These are phyloP conservation scores for Magnolia sinica DNA, from an alignment of 164 flowering plant genomes.

Conservation along the genomic window DNA sequence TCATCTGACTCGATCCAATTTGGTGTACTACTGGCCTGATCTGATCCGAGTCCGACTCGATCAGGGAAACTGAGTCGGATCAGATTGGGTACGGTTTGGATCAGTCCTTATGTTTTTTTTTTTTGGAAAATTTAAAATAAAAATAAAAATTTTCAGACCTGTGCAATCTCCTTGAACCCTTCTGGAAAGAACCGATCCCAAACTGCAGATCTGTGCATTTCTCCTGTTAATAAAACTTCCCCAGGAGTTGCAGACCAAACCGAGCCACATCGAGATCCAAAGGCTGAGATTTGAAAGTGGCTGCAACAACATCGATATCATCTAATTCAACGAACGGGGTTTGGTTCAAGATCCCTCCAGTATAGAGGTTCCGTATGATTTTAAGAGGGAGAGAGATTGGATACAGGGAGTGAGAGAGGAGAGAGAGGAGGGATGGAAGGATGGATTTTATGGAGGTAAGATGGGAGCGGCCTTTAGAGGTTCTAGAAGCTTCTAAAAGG, in stretches of 20 bases:
- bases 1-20: too few species aligned
- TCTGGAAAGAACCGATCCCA: slow-evolving; percentile 59
- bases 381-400: slow-evolving; percentile 36
- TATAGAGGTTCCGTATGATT: slow-evolving; percentile 81
- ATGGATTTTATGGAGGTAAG: slow-evolving; percentile 41
- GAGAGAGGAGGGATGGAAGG: slow-evolving; percentile 50
- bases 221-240: slow-evolving; percentile 71
- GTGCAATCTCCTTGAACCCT: slow-evolving; percentile 41
- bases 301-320: slow-evolving; percentile 36
- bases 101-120: too few species aligned
- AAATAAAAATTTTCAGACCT: slow-evolving; percentile 6
- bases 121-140: too few species aligned
- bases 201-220: slow-evolving; percentile 43
- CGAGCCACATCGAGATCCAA: slow-evolving; percentile 27
- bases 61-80: too few species aligned
- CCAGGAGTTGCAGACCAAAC: slow-evolving; percentile 62
- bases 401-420: slow-evolving; percentile 20
- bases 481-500: slow-evolving; percentile 44
- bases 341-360: slow-evolving; percentile 63
- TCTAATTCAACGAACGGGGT: slow-evolving; percentile 38
- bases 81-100: too few species aligned
- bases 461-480: slow-evolving; percentile 42
- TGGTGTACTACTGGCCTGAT: too few species aligned
- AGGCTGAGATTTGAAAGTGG: slow-evolving; percentile 22
- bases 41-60: too few species aligned